These are phyloP conservation scores for Fermentozyma sake DNA, from an alignment of 1,139 yeast genomes.

Conservation along the genomic window DNA sequence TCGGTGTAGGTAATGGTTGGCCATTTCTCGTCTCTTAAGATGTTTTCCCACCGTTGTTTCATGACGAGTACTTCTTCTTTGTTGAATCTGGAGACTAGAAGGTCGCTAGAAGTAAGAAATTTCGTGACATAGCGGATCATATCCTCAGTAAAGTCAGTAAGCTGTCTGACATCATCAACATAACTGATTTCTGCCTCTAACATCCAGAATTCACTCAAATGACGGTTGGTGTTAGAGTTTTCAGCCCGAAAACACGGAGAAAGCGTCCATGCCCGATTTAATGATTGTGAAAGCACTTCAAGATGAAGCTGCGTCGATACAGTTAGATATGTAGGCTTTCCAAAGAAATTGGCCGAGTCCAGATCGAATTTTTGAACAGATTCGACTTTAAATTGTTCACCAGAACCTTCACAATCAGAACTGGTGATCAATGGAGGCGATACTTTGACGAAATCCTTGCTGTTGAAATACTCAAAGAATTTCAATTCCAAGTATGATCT, in stretches of 20 bases:
- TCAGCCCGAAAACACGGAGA: slow-evolving; percentile 96
- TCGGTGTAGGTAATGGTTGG: slow-evolving; percentile 67
- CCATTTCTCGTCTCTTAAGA: slow-evolving; percentile 51
- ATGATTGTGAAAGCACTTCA: slow-evolving; percentile 72
- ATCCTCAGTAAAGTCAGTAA: slow-evolving; percentile 62
- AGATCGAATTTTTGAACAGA: slow-evolving; percentile 5
- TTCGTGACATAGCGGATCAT: slow-evolving; percentile 59
- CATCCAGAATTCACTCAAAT: slow-evolving; percentile 97
- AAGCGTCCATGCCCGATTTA: slow-evolving; percentile 82
- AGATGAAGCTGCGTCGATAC: slow-evolving; percentile 92
- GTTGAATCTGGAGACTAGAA: slow-evolving; percentile 37
- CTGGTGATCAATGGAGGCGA: slow-evolving; percentile 83
- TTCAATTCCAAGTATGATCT: slow-evolving; percentile 62
- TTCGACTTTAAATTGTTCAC: slow-evolving; percentile 67
- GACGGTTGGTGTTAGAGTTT: slow-evolving; percentile 84
- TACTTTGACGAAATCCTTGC: slow-evolving; percentile 60
- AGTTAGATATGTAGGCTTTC: slow-evolving; percentile 64
- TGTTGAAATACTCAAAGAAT: slow-evolving; percentile 51
- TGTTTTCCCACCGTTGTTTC: slow-evolving; percentile 18
- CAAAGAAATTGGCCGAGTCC: slow-evolving; percentile 61
- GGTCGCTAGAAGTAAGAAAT: slow-evolving; percentile 30
- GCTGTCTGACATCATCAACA: slow-evolving; percentile 49
- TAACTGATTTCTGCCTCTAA: slow-evolving; percentile 86
- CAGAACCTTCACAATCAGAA: slow-evolving; percentile 97
- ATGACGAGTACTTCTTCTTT: slow-evolving; percentile 24